A percentile compares a stretch with the other conserved stretches of the same genome.
Conservation (phyloP, 495 filamentous ascomycete genomes). For the Penicillium tannophilum region DNA sequence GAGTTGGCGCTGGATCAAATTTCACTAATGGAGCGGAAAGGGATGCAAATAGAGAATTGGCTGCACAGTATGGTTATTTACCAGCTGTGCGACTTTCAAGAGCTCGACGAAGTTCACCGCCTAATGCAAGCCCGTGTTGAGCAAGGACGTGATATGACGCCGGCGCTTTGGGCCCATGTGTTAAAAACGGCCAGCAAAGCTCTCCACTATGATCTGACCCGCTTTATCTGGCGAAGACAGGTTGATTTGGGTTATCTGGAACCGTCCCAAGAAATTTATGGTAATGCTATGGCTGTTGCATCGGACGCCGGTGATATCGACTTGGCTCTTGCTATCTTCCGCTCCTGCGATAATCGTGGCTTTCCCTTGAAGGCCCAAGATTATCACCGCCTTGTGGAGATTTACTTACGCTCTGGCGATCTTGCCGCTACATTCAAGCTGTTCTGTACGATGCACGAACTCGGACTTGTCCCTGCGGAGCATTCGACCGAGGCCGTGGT, state of each 20-base stretch:
- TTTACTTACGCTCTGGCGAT: constrained; percentile 60
- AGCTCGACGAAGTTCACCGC: constrained; percentile 72
- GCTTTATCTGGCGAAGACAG: constrained; percentile 63
- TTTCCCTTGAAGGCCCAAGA: constrained; percentile 60
- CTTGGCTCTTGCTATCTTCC: constrained; percentile 50
- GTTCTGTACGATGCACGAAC: constrained; percentile 67
- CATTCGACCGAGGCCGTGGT: constrained; percentile 62
- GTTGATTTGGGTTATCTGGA: constrained; percentile 61
- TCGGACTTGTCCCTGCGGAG: constrained; percentile 52
- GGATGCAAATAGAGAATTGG: constrained; percentile 63
- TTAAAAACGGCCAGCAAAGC: constrained; percentile 65
- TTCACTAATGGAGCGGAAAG: constrained; percentile 61
- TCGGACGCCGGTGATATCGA: constrained; percentile 63
- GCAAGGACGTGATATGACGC: constrained; percentile 48
- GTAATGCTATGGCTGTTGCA: constrained; percentile 69
- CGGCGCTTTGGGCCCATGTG: constrained; percentile 65
- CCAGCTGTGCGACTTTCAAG: constrained; percentile 65
- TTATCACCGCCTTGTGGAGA: constrained; percentile 74
- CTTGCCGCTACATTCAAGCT: constrained; percentile 58
- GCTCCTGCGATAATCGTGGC: constrained; percentile 47
- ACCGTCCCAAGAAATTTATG: constrained; percentile 64
- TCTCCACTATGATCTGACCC: constrained; percentile 55
- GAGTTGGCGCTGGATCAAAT: constrained; percentile 79
- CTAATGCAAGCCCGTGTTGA: constrained; percentile 59
- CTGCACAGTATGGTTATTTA: constrained; percentile 75